These are phyloP conservation scores for Suillus cothurnatus DNA, from an alignment of 768 basidiomycete species.

Conservation along the genomic window DNA sequence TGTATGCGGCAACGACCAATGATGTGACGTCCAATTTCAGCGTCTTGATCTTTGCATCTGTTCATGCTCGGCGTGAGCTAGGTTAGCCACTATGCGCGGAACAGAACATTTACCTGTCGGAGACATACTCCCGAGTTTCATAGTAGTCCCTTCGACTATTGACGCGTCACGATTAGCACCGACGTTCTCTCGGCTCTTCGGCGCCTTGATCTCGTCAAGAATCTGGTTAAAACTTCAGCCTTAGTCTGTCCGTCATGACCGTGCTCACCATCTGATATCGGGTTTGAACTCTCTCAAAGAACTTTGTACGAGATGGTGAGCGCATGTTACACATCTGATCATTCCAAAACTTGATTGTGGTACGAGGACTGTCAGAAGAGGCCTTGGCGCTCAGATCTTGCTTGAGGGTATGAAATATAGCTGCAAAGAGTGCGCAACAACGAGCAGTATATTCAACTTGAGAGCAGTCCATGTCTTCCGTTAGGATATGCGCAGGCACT, in stretches of 20 bases:
- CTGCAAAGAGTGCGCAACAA: constrained; percentile 18
- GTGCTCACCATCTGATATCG: neutral
- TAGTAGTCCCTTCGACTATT: neutral
- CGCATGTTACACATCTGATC: neutral
- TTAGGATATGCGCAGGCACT: constrained; percentile 18
- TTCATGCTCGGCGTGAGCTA: neutral
- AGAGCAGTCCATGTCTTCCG: neutral
- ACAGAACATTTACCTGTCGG: neutral
- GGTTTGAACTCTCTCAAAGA: neutral
- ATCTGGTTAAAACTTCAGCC: neutral
- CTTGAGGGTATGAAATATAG: constrained; percentile 13
- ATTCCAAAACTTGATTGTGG: neutral
- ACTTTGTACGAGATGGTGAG: neutral
- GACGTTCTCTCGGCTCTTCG: neutral
- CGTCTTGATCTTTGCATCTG: neutral
- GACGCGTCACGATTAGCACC: neutral
- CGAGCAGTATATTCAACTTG: neutral
- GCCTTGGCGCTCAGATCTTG: neutral
- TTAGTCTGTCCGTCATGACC: neutral
- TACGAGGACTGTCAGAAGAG: neutral
- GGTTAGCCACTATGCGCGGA: neutral
- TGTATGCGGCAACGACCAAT: neutral
- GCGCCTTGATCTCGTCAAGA: neutral
- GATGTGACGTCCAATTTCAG: neutral
- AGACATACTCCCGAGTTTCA: neutral